phyloP scores from a whole-genome alignment of 2,329 filamentous ascomycete genomes.

The Monosporascus sp. region DNA sequence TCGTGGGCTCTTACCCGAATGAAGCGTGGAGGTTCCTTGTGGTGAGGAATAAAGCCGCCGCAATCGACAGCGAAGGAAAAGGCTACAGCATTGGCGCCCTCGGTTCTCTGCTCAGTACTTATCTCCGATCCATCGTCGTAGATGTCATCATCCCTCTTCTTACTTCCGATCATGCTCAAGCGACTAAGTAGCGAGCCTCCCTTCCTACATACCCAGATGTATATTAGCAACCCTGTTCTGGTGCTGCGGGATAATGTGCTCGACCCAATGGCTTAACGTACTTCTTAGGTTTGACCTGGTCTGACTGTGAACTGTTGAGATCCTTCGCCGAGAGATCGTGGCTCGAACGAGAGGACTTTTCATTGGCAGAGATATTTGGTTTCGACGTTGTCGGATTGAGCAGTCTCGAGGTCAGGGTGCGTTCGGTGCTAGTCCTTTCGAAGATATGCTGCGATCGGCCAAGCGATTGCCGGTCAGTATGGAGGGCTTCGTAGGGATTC shows the following conservation, averaged over 20 bases:
- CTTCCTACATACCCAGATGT: slow-evolving; percentile 52
- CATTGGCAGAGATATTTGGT: slow-evolving; percentile 46
- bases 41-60: slow-evolving; percentile 73
- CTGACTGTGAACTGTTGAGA: slow-evolving; percentile 20
- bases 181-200: slow-evolving; percentile 86
- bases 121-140: slow-evolving; percentile 66
- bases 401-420: slow-evolving; percentile 38
- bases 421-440: slow-evolving; percentile 28
- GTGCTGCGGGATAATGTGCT: neutral
- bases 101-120: slow-evolving; percentile 55
- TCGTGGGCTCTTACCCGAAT: slow-evolving; percentile 78
- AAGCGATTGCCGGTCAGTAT: slow-evolving; percentile 1
- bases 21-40: slow-evolving; percentile 86
- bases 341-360: slow-evolving; percentile 33
- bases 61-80: slow-evolving; percentile 72
- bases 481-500: slow-evolving; percentile 3
- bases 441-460: slow-evolving; percentile 39
- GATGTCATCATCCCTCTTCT: slow-evolving; percentile 56
- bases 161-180: slow-evolving; percentile 71
- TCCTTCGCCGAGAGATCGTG: slow-evolving; percentile 37
- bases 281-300: slow-evolving; percentile 59
- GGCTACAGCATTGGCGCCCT: slow-evolving; percentile 77
- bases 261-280: slow-evolving; percentile 34
- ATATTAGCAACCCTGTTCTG: slow-evolving; percentile 1
- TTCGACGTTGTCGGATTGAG: slow-evolving; percentile 39